These are phyloP conservation scores for Aristolochia fimbriata DNA, from an alignment of 164 flowering plant species.

Conservation along the genomic window DNA sequence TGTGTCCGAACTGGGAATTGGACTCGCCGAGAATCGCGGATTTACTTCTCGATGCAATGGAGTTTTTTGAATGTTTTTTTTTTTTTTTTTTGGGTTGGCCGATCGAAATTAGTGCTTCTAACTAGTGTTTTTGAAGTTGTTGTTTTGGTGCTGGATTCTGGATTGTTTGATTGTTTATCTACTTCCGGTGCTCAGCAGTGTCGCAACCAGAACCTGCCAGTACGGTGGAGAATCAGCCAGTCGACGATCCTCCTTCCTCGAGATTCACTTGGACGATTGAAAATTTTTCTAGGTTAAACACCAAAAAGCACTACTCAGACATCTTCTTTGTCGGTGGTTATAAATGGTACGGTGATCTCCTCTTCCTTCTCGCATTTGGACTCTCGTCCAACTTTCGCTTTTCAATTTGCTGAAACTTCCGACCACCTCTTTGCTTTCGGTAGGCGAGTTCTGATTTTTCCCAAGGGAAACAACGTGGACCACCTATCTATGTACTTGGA, in stretches of 20 bases:
- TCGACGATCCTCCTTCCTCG: constrained; percentile 55
- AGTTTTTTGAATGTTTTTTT: too few relatives aligned
- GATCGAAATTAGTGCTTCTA: too few relatives aligned
- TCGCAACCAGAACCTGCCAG: constrained; percentile 47
- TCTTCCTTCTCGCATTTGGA: too few relatives aligned
- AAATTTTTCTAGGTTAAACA: constrained; percentile 55
- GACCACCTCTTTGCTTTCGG: background rate
- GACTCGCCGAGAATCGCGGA: too few relatives aligned
- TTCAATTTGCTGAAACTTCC: background rate
- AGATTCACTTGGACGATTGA: constrained; percentile 70
- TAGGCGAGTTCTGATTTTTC: constrained; percentile 73
- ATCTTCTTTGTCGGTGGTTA: constrained; percentile 51
- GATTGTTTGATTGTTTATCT: constrained; percentile 1
- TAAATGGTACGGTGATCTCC: constrained; percentile 40
- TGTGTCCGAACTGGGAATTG: too few relatives aligned
- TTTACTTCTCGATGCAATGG: background rate
- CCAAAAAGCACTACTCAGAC: constrained; percentile 70
- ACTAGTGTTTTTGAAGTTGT: background rate
- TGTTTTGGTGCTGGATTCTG: constrained; percentile 10
- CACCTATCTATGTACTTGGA: constrained; percentile 76
- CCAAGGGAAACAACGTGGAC: constrained; percentile 78
- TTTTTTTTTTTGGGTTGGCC: too few relatives aligned
- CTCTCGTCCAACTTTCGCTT: too few relatives aligned
- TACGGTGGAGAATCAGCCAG: constrained; percentile 52
- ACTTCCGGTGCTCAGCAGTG: constrained; percentile 10